These are phyloP conservation scores for Ceratocystis eucalypticola DNA, from an alignment of 2,329 filamentous ascomycete species.

Conservation along the genomic window DNA sequence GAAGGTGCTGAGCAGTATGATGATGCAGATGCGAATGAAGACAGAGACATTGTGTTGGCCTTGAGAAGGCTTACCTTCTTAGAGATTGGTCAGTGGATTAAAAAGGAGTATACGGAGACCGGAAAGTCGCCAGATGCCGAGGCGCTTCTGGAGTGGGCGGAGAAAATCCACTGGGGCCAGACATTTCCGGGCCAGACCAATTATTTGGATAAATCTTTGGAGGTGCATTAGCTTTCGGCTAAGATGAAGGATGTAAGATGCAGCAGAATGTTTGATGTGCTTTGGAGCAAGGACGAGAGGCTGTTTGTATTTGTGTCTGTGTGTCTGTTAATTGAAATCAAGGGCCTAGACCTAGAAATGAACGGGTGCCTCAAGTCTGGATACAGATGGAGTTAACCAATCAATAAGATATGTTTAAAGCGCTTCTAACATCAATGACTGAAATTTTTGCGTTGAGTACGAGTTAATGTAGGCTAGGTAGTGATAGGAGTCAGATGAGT, in stretches of 20 bases:
- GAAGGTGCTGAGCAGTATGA: conserved; percentile 2
- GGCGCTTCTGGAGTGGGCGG: conserved; percentile 10
- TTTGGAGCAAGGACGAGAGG: background rate
- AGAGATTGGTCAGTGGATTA: conserved; percentile 13
- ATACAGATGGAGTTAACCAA: background rate
- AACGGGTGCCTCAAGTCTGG: background rate
- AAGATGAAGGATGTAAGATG: background rate
- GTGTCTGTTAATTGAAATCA: background rate
- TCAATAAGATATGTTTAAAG: background rate
- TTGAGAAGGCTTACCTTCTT: conserved; percentile 8
- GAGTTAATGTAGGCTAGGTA: too few relatives aligned
- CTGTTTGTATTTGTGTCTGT: background rate
- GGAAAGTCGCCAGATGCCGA: conserved; percentile 7
- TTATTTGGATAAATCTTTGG: conserved; percentile 6
- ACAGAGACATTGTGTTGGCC: background rate
- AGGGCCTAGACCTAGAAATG: background rate
- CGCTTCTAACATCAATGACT: background rate
- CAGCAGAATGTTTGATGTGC: background rate
- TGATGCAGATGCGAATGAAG: background rate
- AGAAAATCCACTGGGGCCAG: conserved; percentile 16
- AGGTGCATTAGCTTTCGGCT: background rate
- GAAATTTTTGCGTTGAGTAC: background rate
- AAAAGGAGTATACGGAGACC: conserved; percentile 1
- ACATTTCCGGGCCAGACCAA: conserved; percentile 8
- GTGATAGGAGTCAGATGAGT: too few relatives aligned